Base-by-base conservation (phyloP, 2,329 filamentous ascomycete species). In the Alternaria triticina region DNA sequence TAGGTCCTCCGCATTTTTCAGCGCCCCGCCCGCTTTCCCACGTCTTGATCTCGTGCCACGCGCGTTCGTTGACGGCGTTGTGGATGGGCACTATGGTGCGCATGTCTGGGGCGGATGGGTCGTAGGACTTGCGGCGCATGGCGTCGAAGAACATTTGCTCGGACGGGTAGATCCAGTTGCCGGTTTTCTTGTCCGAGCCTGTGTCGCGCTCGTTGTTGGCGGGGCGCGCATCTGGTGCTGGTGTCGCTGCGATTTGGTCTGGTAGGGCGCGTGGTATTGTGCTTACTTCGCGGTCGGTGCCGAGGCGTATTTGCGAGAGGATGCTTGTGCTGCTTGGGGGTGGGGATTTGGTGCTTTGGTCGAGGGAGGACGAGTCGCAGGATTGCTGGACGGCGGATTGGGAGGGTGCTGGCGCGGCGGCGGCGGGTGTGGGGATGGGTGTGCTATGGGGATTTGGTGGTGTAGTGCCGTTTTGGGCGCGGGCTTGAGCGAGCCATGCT, bases 81-180 rank as follows among this genome's bases (percentile, higher is more conserved):
- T 99, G 96, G 74, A 98, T 98, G 3, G 94, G 96, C 58, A 98
- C 94, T 33, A 98, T 94, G 33, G 92, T 92, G 74, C 88, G 90
- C 90, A 97, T 97, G 81, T 97, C 94, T 6, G 86, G 83, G 0
- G 87, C 88, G 13, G 85, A 83, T 28, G 87, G 90, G 64, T 89
- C 88, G 83, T 94, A 90, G 46, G 90, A 91, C 81, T 99, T 99
- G 77, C 95, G 90, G 84, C 91, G 89, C 89, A 99, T 95, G 47
- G 96, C 96, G 51, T 97, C 92, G 83, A 98, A 98, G 85, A 99
- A 99, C 89, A 97, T 97, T 76, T 92, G 91, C 80, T 98, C 95
- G 0, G 92, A 96, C 0, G 96, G 96, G 81, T 99, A 99, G 65
- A 99, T 90, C 96, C 96, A 99, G 79, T 97, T 97, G 0, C 95